Evolutionary conservation across 148 eudicot genomes (phyloP).

Genomic region (Bassia scoparia): DNA sequence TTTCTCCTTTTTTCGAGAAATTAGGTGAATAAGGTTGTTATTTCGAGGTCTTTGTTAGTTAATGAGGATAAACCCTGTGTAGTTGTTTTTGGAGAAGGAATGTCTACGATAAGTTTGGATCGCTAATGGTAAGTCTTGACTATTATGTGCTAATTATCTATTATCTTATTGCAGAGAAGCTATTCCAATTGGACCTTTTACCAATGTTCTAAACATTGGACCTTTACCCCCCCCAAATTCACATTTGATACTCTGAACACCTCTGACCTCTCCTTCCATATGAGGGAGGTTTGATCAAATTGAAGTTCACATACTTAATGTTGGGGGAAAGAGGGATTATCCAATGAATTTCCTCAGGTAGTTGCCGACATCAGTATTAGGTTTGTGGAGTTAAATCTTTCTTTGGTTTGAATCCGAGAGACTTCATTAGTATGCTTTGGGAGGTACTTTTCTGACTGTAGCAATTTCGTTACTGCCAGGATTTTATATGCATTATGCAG

Average conservation of each 20-base stretch:
- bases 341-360: constrained; percentile 33
- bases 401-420: constrained; percentile 35
- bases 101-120: constrained; percentile 16
- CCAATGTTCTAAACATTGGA: constrained; percentile 32
- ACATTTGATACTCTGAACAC: constrained; percentile 23
- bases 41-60: constrained; percentile 7
- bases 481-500: constrained; percentile 33
- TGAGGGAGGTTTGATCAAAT: constrained; percentile 27
- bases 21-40: not conserved
- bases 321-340: constrained; percentile 33
- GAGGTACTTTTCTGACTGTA: constrained; percentile 38
- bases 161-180: constrained; percentile 43
- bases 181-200: constrained; percentile 31
- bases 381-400: constrained; percentile 36
- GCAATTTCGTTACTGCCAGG: constrained; percentile 42
- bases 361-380: constrained; percentile 34
- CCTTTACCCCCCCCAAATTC: constrained; percentile 27
- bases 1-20: not conserved
- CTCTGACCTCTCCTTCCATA: constrained; percentile 22
- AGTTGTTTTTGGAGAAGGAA: constrained; percentile 11
- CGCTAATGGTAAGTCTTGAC: constrained; percentile 26
- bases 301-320: constrained; percentile 28
- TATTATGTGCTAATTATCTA: constrained; percentile 31
- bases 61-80: not conserved
- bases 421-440: constrained; percentile 33